Evolutionary conservation across 441 rosid species (phyloP).

Genomic region (Metrosideros polymorpha): DNA sequence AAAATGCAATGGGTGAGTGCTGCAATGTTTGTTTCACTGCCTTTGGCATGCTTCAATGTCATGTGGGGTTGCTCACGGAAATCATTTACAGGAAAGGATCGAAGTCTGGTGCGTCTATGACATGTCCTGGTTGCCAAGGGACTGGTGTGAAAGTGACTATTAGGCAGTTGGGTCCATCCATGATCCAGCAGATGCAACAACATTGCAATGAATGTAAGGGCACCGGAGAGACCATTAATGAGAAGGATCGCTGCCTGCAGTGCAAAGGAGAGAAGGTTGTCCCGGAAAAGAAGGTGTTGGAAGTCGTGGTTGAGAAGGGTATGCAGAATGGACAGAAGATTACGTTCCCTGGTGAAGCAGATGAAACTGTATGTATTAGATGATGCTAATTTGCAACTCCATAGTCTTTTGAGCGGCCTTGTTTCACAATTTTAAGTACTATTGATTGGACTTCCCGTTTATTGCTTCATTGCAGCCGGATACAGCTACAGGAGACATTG

Average conservation of each 20-base stretch:
- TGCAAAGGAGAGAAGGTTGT: constrained; percentile 13
- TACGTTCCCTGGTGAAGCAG: constrained; percentile 59
- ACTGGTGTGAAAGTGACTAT: constrained; percentile 75
- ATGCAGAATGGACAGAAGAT: constrained; percentile 57
- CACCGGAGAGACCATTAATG: constrained; percentile 57
- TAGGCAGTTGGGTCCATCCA: constrained; percentile 70
- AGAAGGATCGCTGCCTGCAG: constrained; percentile 26
- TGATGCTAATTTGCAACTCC: not conserved
- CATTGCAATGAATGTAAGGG: constrained; percentile 78
- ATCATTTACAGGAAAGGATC: constrained; percentile 55
- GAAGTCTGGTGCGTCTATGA: constrained; percentile 59
- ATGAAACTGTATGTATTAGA: constrained; percentile 46
- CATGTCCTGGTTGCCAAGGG: constrained; percentile 69
- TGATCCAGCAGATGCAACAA: constrained; percentile 92
- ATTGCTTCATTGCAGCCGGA: constrained; percentile 50
- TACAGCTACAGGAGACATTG: constrained; percentile 64
- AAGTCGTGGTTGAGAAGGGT: constrained; percentile 12
- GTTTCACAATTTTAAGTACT: not conserved
- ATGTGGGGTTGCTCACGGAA: not conserved
- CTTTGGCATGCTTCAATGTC: not conserved
- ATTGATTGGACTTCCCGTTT: not conserved
- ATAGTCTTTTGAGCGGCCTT: not conserved
- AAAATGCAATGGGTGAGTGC: constrained; percentile 61
- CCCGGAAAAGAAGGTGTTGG: constrained; percentile 9
- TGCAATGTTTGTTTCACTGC: not conserved